phyloP scores from a whole-genome alignment of 345 rosid species.

The Noccaea caerulescens region DNA sequence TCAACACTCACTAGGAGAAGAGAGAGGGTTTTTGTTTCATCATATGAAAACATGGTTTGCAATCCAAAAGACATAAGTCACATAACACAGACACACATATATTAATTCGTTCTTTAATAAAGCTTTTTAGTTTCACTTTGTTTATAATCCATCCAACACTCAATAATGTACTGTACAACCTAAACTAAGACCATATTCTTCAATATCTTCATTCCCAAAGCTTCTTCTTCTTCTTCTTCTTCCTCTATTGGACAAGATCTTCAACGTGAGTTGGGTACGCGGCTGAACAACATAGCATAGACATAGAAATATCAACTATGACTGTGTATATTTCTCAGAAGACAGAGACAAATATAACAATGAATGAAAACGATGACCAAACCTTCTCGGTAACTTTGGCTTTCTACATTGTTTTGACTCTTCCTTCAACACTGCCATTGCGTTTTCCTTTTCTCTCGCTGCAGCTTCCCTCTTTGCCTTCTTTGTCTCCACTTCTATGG shows the following conservation, averaged over 20 bases:
- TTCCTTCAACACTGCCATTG: conserved; percentile 35
- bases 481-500: conserved; percentile 78
- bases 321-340: conserved; percentile 18
- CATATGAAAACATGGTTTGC: conserved; percentile 16
- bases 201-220: conserved; percentile 19
- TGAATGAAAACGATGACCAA: conserved; percentile 11
- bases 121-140: conserved; percentile 27
- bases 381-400: conserved; percentile 41
- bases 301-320: conserved; percentile 17
- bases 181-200: conserved; percentile 9
- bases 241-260: conserved; percentile 29
- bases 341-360: background rate
- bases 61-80: conserved; percentile 24
- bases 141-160: conserved; percentile 25
- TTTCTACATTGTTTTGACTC: conserved; percentile 40
- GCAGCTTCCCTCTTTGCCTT: conserved; percentile 78
- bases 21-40: conserved; percentile 22
- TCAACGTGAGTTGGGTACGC: conserved; percentile 34
- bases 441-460: conserved; percentile 67
- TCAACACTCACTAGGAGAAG: background rate
- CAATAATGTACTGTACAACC: conserved; percentile 30
- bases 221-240: conserved; percentile 13
- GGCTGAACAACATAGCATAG: conserved; percentile 34
- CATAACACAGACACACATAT: conserved; percentile 23
- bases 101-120: background rate